Conservation (phyloP, 148 eudicot genomes). For the Limonium bicolor region DNA sequence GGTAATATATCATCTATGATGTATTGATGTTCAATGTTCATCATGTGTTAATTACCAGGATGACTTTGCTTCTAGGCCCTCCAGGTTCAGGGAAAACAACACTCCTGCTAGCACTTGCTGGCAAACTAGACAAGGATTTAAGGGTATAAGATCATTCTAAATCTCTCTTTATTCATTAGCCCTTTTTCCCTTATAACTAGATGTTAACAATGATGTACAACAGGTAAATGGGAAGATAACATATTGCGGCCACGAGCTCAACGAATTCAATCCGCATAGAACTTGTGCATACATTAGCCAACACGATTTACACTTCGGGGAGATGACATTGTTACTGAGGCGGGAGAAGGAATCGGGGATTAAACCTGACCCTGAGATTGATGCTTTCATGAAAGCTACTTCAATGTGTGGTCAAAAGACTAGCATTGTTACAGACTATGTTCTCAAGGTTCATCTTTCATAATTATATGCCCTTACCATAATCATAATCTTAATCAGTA, state of each 20-base stretch:
- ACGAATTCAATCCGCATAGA: conserved; percentile 41
- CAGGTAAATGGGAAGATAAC: conserved; percentile 55
- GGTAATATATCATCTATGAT: background rate
- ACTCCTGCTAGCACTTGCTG: conserved; percentile 43
- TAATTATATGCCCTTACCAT: too few species aligned
- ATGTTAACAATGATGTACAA: background rate
- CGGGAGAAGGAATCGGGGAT: background rate
- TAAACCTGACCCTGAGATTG: background rate
- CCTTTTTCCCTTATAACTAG: too few species aligned
- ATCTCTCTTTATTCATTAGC: too few species aligned
- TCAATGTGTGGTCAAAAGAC: background rate
- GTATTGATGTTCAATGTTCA: background rate
- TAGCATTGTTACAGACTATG: background rate
- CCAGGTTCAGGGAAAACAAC: conserved; percentile 80
- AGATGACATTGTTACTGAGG: background rate
- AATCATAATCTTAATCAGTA: too few species aligned
- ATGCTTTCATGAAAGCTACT: background rate
- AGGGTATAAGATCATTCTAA: too few species aligned
- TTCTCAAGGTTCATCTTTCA: background rate
- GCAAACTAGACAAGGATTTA: conserved; percentile 38
- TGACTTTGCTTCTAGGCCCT: conserved; percentile 73
- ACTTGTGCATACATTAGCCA: background rate
- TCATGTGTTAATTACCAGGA: conserved; percentile 19
- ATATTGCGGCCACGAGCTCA: conserved; percentile 67
- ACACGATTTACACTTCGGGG: background rate